Evolutionary conservation across 2,329 filamentous ascomycete genomes (phyloP).

Genomic region (Alternaria viburni): DNA sequence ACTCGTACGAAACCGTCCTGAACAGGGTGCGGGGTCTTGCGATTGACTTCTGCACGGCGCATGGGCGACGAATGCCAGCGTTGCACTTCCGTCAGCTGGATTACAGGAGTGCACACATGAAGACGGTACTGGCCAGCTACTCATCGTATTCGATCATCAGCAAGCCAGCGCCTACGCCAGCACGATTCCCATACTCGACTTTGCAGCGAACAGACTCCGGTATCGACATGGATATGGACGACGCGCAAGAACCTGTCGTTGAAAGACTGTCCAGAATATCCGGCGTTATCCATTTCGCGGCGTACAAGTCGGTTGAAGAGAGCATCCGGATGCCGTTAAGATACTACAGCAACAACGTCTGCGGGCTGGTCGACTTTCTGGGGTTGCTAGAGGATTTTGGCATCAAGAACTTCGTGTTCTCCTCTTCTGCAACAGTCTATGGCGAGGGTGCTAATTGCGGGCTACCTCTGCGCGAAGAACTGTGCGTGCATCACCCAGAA

Average conservation of each 20-base stretch:
- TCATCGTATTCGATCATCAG: constrained; percentile 30
- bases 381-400: constrained; percentile 62
- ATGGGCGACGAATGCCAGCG: constrained; percentile 51
- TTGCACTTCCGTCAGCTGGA: constrained; percentile 57
- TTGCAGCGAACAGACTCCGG: constrained; percentile 41
- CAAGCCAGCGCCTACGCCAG: constrained; percentile 17
- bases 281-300: constrained; percentile 73
- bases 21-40: constrained; percentile 46
- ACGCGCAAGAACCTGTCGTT: constrained; percentile 23
- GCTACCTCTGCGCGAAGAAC: constrained; percentile 61
- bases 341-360: constrained; percentile 73
- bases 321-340: constrained; percentile 66
- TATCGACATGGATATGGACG: constrained; percentile 37
- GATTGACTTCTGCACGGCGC: constrained; percentile 46
- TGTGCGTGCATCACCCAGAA: constrained; percentile 60
- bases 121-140: constrained; percentile 53
- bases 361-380: constrained; percentile 67
- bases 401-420: constrained; percentile 72
- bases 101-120: constrained; percentile 54
- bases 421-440: constrained; percentile 71
- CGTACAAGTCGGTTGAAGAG: constrained; percentile 70
- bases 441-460: constrained; percentile 56
- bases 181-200: constrained; percentile 36
- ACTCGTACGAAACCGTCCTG: constrained; percentile 51
- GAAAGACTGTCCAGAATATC: constrained; percentile 58